Conservation (phyloP, 768 basidiomycete species). For the Leccinum variicolor region DNA sequence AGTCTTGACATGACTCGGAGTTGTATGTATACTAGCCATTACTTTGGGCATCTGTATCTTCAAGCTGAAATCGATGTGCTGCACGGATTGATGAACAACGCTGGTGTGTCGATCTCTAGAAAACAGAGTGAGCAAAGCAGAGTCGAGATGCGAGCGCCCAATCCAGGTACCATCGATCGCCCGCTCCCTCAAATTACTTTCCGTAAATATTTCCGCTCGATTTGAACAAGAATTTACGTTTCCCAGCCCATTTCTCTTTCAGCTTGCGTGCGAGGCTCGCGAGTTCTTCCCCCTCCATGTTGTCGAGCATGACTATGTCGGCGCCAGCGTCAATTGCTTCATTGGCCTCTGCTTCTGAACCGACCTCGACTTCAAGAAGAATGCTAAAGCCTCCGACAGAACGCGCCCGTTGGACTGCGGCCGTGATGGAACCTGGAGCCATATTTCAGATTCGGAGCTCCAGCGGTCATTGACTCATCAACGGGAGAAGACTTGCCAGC, state of each 20-base stretch:
- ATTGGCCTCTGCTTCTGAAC: conserved; percentile 80
- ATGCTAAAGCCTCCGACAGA: conserved; percentile 88
- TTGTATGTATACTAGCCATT: conserved; percentile 9
- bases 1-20: conserved; percentile 14
- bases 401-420: conserved; percentile 82
- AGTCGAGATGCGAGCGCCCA: neutral
- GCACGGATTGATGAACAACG: conserved; percentile 85
- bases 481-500: conserved; percentile 51
- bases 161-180: conserved; percentile 70
- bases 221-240: conserved; percentile 86
- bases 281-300: conserved; percentile 78
- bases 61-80: conserved; percentile 94
- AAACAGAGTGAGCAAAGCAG: conserved; percentile 1
- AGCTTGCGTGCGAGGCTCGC: conserved; percentile 63
- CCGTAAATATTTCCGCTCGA: conserved; percentile 93
- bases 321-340: conserved; percentile 96
- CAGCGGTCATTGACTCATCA: neutral
- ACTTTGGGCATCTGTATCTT: conserved; percentile 77
- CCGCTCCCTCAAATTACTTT: conserved; percentile 74
- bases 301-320: conserved; percentile 94
- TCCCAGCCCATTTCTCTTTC: conserved; percentile 75
- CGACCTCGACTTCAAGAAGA: conserved; percentile 91
- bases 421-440: conserved; percentile 77
- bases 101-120: conserved; percentile 94
- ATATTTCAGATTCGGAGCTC: conserved; percentile 4